Evolutionary conservation across 1,139 yeast species (phyloP).

Genomic region (Pichia sp.): DNA sequence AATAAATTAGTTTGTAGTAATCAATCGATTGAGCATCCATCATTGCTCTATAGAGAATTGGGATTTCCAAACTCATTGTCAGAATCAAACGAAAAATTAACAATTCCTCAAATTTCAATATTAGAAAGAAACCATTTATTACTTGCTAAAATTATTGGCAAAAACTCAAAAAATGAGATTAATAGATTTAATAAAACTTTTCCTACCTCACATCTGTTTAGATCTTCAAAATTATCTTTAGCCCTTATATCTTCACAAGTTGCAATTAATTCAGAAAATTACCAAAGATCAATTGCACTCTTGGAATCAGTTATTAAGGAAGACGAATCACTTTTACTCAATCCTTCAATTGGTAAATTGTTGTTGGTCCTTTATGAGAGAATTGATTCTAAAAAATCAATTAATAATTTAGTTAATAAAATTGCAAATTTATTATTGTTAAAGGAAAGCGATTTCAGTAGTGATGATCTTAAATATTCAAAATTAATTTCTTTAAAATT

Average conservation of each 20-base stretch:
- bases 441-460: slow-evolving; percentile 7
- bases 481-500: slow-evolving; percentile 46
- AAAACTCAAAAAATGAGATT: slow-evolving; percentile 18
- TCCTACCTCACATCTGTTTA: slow-evolving; percentile 11
- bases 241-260: slow-evolving; percentile 42
- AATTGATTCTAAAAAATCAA: slow-evolving; percentile 29
- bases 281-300: slow-evolving; percentile 40
- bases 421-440: slow-evolving; percentile 23
- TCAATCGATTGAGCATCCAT: slow-evolving; percentile 20
- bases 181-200: slow-evolving; percentile 12
- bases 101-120: slow-evolving; percentile 38
- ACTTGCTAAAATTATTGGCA: slow-evolving; percentile 37
- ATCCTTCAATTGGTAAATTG: slow-evolving; percentile 41
- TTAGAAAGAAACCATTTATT: slow-evolving; percentile 41
- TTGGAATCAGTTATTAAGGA: slow-evolving; percentile 35
- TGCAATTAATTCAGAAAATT: slow-evolving; percentile 35
- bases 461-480: slow-evolving; percentile 36
- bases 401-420: slow-evolving; percentile 26
- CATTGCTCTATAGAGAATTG: slow-evolving; percentile 40
- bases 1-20: slow-evolving; percentile 18
- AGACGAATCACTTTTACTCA: slow-evolving; percentile 18
- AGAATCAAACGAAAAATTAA: slow-evolving; percentile 37
- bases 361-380: slow-evolving; percentile 44
- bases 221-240: no score
- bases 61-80: slow-evolving; percentile 38